Percentiles rank a stretch among this genome's conserved stretches.
phyloP scores from a whole-genome alignment of 352 stramenopile species.

The Globisporangium canariense region DNA sequence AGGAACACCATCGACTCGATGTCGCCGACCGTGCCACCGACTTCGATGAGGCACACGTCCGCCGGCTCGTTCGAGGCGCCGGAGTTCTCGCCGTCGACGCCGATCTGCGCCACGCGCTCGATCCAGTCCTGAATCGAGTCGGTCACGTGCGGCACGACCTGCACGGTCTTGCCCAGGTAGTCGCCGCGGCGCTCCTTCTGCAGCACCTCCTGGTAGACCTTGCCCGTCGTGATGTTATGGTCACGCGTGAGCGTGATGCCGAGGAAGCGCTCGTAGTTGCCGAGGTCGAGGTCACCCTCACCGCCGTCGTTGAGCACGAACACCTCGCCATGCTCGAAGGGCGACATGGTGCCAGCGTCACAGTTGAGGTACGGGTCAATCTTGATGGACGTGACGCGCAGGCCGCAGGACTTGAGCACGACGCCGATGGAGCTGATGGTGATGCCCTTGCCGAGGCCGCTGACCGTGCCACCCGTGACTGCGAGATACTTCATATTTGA shows the following conservation, averaged over 20 bases:
- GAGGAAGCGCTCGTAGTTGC: constrained; percentile 99
- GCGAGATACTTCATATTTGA: constrained; percentile 96
- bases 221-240: constrained; percentile 99
- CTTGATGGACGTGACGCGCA: constrained; percentile 97
- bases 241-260: constrained; percentile 93
- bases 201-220: constrained; percentile 97
- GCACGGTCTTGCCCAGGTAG: constrained; percentile 99
- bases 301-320: constrained; percentile 98
- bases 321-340: constrained; percentile 95
- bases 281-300: constrained; percentile 96
- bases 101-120: constrained; percentile 94
- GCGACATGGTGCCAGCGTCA: constrained; percentile 97
- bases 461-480: constrained; percentile 97
- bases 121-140: constrained; percentile 97
- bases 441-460: constrained; percentile 98
- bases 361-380: constrained; percentile 99
- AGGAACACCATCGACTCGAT: constrained; percentile 99
- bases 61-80: constrained; percentile 43
- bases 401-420: constrained; percentile 94
- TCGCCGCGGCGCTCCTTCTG: constrained; percentile 94
- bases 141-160: constrained; percentile 97
- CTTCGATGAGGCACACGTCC: constrained; percentile 99
- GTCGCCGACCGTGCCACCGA: constrained; percentile 99
- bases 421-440: constrained; percentile 98
- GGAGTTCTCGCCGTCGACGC: constrained; percentile 70